Conservation (phyloP, 2,329 filamentous ascomycete genomes). For the Claviceps fusiformis region DNA sequence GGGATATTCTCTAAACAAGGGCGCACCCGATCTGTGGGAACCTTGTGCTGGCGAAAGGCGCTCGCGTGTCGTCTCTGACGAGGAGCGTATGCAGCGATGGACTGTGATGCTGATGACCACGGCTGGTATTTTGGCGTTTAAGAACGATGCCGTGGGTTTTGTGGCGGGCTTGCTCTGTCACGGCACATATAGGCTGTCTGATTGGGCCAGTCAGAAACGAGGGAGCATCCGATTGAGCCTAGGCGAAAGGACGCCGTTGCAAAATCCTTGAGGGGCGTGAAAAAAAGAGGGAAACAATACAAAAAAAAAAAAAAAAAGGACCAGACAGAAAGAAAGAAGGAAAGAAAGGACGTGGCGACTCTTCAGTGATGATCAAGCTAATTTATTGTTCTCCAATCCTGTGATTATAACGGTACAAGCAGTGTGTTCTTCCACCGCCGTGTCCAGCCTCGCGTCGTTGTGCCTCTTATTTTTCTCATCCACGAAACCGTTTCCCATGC, state of each 20-base stretch:
- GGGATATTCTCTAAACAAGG: conserved; percentile 70
- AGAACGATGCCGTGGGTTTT: conserved; percentile 83
- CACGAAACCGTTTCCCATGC: neutral
- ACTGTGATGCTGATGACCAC: conserved; percentile 83
- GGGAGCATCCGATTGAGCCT: neutral
- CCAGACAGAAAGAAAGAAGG: too few species aligned
- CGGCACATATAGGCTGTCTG: conserved; percentile 44
- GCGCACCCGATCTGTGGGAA: conserved; percentile 46
- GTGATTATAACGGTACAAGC: too few species aligned
- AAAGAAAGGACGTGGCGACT: neutral
- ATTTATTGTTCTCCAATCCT: too few species aligned
- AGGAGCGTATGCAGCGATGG: conserved; percentile 64
- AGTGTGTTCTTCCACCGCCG: too few species aligned
- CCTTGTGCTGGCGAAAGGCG: conserved; percentile 33
- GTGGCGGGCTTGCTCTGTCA: conserved; percentile 69
- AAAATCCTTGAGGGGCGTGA: conserved; percentile 11
- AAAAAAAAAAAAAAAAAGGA: too few species aligned
- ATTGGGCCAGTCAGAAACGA: conserved; percentile 27
- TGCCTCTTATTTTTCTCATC: neutral
- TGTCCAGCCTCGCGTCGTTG: neutral
- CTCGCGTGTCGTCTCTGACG: conserved; percentile 43
- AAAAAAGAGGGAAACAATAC: too few species aligned
- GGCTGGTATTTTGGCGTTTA: conserved; percentile 69
- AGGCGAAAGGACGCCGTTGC: conserved; percentile 17
- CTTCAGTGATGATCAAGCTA: too few species aligned